phyloP scores from a whole-genome alignment of 2,329 filamentous ascomycete genomes.

The Trichoderma simmonsii region DNA sequence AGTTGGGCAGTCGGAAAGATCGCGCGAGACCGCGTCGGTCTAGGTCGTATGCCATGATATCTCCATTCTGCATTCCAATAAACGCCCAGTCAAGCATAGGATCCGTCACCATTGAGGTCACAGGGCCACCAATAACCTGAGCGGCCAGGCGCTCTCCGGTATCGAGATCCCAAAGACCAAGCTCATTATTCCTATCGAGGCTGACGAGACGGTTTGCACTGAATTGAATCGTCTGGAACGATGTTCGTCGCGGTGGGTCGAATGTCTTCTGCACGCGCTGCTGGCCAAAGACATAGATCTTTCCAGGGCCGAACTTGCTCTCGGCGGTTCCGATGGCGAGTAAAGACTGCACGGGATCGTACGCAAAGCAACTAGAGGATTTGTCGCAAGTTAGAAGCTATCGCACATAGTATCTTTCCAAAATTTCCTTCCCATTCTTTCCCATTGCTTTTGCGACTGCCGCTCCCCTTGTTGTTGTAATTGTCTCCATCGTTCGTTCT shows the following conservation, averaged over 20 bases:
- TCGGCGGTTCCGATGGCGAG: conserved; percentile 88
- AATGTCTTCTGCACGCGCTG: conserved; percentile 75
- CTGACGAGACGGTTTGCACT: conserved; percentile 81
- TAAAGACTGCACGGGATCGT: conserved; percentile 90
- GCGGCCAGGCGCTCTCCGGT: conserved; percentile 63
- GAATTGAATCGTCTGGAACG: conserved; percentile 77
- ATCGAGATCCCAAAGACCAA: conserved; percentile 78
- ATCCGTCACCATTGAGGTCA: conserved; percentile 73
- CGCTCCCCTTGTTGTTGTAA: neutral
- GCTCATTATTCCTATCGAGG: conserved; percentile 80
- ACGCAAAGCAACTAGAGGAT: conserved; percentile 67
- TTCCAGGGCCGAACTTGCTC: conserved; percentile 78
- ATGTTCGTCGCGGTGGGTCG: conserved; percentile 66
- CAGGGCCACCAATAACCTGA: conserved; percentile 73
- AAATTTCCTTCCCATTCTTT: neutral
- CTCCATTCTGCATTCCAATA: conserved; percentile 76
- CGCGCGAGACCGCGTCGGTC: conserved; percentile 70
- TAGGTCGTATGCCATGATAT: conserved; percentile 88
- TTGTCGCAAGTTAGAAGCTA: conserved; percentile 22
- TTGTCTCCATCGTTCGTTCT: neutral
- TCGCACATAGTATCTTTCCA: neutral
- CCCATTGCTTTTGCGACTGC: neutral
- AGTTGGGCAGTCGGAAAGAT: conserved; percentile 78
- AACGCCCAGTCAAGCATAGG: conserved; percentile 93
- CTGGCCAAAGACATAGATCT: conserved; percentile 86